Percentiles rank a stretch among this genome's conserved stretches.
phyloP scores from a whole-genome alignment of 2,329 filamentous ascomycete genomes.

The Cladophialophora exuberans region DNA sequence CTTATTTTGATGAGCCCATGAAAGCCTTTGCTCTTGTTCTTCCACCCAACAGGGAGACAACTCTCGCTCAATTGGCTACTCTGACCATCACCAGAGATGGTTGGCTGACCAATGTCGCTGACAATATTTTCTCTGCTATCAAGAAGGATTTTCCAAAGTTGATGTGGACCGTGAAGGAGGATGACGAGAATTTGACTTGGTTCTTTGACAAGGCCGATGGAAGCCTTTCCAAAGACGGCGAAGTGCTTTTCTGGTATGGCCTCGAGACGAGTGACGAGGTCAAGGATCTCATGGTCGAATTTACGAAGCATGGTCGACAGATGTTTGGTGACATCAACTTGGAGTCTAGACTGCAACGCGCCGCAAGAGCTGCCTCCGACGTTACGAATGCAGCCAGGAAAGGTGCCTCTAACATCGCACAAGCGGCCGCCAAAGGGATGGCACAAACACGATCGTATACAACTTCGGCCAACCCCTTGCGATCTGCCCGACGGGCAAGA shows the following conservation, averaged over 20 bases:
- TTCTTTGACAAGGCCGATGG: constrained; percentile 98
- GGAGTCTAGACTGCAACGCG: constrained; percentile 79
- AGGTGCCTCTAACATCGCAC: not conserved
- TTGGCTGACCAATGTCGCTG: constrained; percentile 91
- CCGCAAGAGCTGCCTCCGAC: constrained; percentile 70
- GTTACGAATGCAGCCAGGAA: constrained; percentile 50
- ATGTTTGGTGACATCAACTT: constrained; percentile 91
- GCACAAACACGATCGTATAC: constrained; percentile 68
- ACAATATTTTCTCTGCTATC: constrained; percentile 91
- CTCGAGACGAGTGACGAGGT: constrained; percentile 81
- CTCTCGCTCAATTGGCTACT: constrained; percentile 81
- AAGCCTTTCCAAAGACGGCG: constrained; percentile 80
- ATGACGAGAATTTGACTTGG: constrained; percentile 96
- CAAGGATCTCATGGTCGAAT: constrained; percentile 80
- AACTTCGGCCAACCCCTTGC: constrained; percentile 52
- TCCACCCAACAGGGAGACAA: constrained; percentile 64
- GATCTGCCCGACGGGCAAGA: constrained; percentile 29
- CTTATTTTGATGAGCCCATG: constrained; percentile 93
- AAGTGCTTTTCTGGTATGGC: constrained; percentile 96
- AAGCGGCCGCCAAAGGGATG: constrained; percentile 44
- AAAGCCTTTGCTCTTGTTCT: constrained; percentile 89
- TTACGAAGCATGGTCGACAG: constrained; percentile 76
- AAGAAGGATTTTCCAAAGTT: constrained; percentile 92
- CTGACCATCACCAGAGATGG: constrained; percentile 92
- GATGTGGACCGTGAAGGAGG: constrained; percentile 94